Base-by-base conservation (phyloP, 2,329 filamentous ascomycete genomes). In the Pseudogymnoascus sp. region DNA sequence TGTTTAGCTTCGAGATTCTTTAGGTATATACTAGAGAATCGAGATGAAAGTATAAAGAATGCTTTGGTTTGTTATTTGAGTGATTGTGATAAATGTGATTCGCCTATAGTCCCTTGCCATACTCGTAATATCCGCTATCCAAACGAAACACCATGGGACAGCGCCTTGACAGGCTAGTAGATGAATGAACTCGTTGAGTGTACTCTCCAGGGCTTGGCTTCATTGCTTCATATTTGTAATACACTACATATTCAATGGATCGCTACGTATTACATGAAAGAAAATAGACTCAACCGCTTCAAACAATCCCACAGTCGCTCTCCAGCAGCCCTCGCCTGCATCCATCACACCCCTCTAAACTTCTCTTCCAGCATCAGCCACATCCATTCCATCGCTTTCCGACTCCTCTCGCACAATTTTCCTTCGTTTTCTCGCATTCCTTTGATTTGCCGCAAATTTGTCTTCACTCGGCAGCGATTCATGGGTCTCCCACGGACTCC, bases 401-500 rank as follows among this genome's bases (percentile, higher is more conserved):
- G 28, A 14, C 47, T 53, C 47, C 11, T 53, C 47, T 53, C 47
- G 5, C 47, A 33, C 47, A 33, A 53, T 0, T 12, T 53, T 53
- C 9, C 47, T 33, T 9, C 47, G 28, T 53, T 53, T 53, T 25
- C 47, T 53, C 2, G 47, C 47, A 33, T 35, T 53, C 15, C 47
- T 53, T 25, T 53, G 47, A 53, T 53, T 33, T 53, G 11, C n/a
- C 2, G n/a, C 57, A 58, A 58, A 58, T 25, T 37, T 28, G 11
- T 58, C 57, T 11, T 58, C 57, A 1, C 9, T n/a, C 11, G 57
- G 57, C 57, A 58, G 15, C 1, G 33, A 15, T 38, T n/a, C 33
- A 18, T 38, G 33, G 2, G 57, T 62, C 62, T 72, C 71, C 71
- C 71, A 73, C 14, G 64, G 59, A 64, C 67, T 71, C 62, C 68